Evolutionary conservation across 345 rosid genomes (phyloP).

Genomic region (Gossypioides kirkii): DNA sequence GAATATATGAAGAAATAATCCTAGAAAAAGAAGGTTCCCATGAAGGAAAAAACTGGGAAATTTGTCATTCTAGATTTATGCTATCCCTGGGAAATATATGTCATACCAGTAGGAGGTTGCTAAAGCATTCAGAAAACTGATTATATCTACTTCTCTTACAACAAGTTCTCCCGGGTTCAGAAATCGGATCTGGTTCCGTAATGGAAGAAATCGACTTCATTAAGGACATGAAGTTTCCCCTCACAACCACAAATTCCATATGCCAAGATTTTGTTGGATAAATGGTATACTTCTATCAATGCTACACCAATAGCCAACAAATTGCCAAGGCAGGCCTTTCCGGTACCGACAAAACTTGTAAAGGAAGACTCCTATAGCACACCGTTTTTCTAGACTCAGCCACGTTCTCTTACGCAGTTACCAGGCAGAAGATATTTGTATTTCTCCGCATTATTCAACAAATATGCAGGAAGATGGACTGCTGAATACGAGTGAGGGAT

Average conservation of each 20-base stretch:
- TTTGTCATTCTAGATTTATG: conserved; percentile 18
- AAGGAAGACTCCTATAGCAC: conserved; percentile 17
- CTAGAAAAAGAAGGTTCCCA: conserved; percentile 26
- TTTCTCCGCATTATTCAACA: conserved; percentile 63
- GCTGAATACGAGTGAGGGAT: conserved; percentile 72
- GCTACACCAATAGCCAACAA: conserved; percentile 18
- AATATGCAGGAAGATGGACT: conserved; percentile 66
- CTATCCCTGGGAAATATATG: conserved; percentile 12
- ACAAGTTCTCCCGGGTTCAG: conserved; percentile 14
- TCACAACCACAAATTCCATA: conserved; percentile 10
- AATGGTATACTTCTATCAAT: conserved; percentile 15
- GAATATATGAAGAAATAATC: conserved; percentile 15
- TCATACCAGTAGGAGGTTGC: conserved; percentile 18
- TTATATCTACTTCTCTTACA: conserved; percentile 11
- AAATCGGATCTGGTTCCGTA: conserved; percentile 18
- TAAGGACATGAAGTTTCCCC: conserved; percentile 20
- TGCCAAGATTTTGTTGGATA: conserved; percentile 14
- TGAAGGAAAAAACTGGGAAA: conserved; percentile 29
- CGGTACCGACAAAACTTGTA: conserved; percentile 18
- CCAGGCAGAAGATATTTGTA: conserved; percentile 85
- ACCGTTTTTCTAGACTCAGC: conserved; percentile 30
- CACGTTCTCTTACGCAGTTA: conserved; percentile 71
- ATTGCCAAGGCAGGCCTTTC: conserved; percentile 14
- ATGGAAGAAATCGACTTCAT: conserved; percentile 11
- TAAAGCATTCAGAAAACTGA: conserved; percentile 10